Evolutionary conservation across 108 stramenopile genomes (phyloP), one percentile per base, ranked within the genome.

Genomic region (Mediolabrus comicus): DNA sequence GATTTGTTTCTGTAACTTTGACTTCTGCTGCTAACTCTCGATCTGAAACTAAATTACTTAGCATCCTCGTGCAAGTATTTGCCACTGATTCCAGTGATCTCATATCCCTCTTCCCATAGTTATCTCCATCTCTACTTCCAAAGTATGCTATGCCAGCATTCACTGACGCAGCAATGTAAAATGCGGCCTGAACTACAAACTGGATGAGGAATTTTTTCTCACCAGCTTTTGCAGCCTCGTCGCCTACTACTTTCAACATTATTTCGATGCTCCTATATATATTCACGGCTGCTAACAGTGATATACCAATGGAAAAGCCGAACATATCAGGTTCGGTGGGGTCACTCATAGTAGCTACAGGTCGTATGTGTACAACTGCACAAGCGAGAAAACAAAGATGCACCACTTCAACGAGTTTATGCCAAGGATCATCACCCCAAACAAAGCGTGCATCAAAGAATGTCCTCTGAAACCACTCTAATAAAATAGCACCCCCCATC

Each of bases 331-430:
- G 34, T 41, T 80, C 4, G 0, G 71, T 41, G 11, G 54, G 31
- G 5, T 41, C 14, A 6, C 33, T 33, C 74, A 84, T 67, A 3
- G 31, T 30, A 1, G 43, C 19, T 16, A 75, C 73, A 13, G 83
- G 74, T 39, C 79, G 72, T 56, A 84, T 84, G 72, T 84, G 75
- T 22, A 79, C 31, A 0, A 78, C 71, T 13, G 76, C 63, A 13
- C 12, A 56, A 24, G 68, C 25, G 0, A 65, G 22, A 35, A 68
- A 38, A 3, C 63, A 17, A 9, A 77, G 17, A 10, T 35, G 24
- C 5, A 59, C 3, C 2, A 61, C 30, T 27, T 80, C 79, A 3
- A 62, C 54, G 11, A 74, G 2, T 8, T 72, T 32, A 65, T 84
- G 84, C 7, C 33, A 73, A 2, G 78, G 14, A 56, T 84, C 80